Base-by-base conservation (phyloP, 768 basidiomycete species). In the Boletus pseudo-olivaceus region DNA sequence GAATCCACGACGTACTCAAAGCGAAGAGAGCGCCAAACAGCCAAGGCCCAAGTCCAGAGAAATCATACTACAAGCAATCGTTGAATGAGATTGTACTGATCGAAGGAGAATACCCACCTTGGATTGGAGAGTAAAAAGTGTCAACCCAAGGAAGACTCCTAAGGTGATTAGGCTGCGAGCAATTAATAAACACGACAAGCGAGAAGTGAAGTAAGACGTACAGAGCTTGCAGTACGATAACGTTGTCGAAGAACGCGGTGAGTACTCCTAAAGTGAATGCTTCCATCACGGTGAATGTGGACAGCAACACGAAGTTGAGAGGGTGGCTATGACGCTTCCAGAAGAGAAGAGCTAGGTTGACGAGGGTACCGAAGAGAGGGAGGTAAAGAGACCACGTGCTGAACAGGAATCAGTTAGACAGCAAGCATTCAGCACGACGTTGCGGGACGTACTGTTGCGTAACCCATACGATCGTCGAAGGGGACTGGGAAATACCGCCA, bases 311-410 rank as follows among this genome's bases (percentile, higher is more conserved):
- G 55, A 96, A 77, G 72, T 99, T 99, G 69, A 83, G 75, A 23
- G 96, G 96, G 68, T 91, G 84, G 67, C 82, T 84, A 71, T 96
- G 94, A 53, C 95, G 85, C 73, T 97, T 95, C 89, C 89, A 95
- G 76, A 84, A 96, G 5, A 94, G 80, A 34, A 90, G 72, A 1
- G 85, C 84, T 29, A 97, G 82, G 56, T 88, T 88, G 63, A 88
- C 69, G 54, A 98, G 74, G 20, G 90, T 87, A 20, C 85, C 90
- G 57, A 93, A 80, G 35, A 92, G 76, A 11, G 89, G 84, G 23
- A 90, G 73, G 66, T 88, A 91, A 73, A 93, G 82, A 3, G 87
- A 66, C 93, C 94, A 96, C 34, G 76, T 63, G 65, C 90, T 92
- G 43, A 44, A 51, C 41, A 40, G 53, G 12, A 29, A 47, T 47